Evolutionary conservation across 257 asterid species (phyloP).

Genomic region (Rehmannia glutinosa): DNA sequence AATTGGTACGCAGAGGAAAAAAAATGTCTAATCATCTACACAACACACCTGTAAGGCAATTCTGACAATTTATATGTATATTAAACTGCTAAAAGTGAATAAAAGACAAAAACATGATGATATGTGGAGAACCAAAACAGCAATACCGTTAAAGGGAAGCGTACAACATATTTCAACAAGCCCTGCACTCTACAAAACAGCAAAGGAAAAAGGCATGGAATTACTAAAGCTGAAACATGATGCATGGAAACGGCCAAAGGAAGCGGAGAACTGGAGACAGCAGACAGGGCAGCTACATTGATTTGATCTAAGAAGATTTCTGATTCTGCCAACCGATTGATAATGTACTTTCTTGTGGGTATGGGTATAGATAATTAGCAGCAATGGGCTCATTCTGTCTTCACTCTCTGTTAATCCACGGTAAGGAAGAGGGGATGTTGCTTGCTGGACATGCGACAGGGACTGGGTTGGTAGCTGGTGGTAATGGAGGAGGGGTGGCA

Average conservation of each 20-base stretch:
- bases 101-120: not conserved
- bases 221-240: not conserved
- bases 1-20: not conserved
- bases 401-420: not conserved
- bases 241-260: conserved; percentile 5
- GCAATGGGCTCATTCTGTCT: not conserved
- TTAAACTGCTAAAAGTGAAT: not conserved
- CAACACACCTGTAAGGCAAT: not conserved
- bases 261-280: not conserved
- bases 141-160: not conserved
- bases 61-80: not conserved
- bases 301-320: not conserved
- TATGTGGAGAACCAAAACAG: not conserved
- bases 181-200: not conserved
- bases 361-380: not conserved
- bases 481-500: not conserved
- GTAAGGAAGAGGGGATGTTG: not conserved
- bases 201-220: not conserved
- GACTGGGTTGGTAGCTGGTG: not conserved
- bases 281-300: not conserved
- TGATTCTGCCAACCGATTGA: not conserved
- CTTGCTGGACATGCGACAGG: not conserved
- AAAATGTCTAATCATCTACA: not conserved
- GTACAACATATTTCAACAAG: not conserved
- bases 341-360: not conserved